Conservation (phyloP, 768 basidiomycete species). For the Russula vinacea region DNA sequence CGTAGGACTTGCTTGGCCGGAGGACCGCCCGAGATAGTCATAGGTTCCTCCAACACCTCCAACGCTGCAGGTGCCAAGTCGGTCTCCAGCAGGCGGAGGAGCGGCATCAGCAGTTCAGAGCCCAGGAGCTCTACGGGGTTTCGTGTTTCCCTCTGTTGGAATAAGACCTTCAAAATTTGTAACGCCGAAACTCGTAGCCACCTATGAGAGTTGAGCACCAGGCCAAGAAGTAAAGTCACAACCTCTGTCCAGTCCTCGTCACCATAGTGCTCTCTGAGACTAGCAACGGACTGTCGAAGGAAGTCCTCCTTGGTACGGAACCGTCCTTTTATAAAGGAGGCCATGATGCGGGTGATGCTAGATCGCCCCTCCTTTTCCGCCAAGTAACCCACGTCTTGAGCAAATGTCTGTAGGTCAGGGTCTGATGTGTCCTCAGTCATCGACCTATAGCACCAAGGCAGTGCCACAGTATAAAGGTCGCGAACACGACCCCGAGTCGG, state of each 20-base stretch:
- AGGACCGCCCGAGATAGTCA: slow-evolving; percentile 71
- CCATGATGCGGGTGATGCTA: slow-evolving; percentile 87
- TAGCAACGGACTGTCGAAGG: slow-evolving; percentile 80
- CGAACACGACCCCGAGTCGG: slow-evolving; percentile 65
- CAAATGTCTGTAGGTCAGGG: slow-evolving; percentile 61
- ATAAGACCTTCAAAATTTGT: slow-evolving; percentile 85
- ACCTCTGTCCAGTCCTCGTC: slow-evolving; percentile 74
- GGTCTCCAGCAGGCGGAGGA: slow-evolving; percentile 83
- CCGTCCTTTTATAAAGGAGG: slow-evolving; percentile 78
- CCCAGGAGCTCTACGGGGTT: slow-evolving; percentile 71
- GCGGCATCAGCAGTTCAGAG: slow-evolving; percentile 86
- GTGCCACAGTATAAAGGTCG: slow-evolving; percentile 73
- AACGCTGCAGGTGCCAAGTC: slow-evolving; percentile 81
- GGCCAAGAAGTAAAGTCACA: slow-evolving; percentile 78
- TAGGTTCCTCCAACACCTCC: slow-evolving; percentile 91
- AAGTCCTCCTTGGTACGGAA: slow-evolving; percentile 95
- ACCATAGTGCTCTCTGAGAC: slow-evolving; percentile 82
- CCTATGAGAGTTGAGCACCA: slow-evolving; percentile 75
- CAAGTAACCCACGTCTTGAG: slow-evolving; percentile 65
- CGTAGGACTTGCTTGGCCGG: slow-evolving; percentile 83
- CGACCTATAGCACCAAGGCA: slow-evolving; percentile 87
- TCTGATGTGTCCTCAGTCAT: slow-evolving; percentile 64
- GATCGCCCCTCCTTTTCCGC: slow-evolving; percentile 69
- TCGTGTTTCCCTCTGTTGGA: slow-evolving; percentile 79
- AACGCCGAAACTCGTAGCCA: slow-evolving; percentile 82